Evolutionary conservation across 2,329 filamentous ascomycete species (phyloP).

Genomic region (Phialocephala subalpina): DNA sequence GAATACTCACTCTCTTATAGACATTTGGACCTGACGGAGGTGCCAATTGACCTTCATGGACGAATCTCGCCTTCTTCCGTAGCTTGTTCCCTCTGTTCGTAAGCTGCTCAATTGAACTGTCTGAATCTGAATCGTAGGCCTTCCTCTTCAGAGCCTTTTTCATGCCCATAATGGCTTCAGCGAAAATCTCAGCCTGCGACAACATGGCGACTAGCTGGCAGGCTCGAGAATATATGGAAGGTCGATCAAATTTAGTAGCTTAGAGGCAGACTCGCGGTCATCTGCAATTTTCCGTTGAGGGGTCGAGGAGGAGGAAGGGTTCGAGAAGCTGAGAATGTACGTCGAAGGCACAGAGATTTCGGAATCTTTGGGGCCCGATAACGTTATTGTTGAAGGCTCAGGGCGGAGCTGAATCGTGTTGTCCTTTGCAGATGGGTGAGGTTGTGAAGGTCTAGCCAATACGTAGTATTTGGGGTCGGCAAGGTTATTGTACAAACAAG

Average conservation of each 20-base stretch:
- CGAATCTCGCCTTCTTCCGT: constrained; percentile 76
- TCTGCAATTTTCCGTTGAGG: constrained; percentile 27
- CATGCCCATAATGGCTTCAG: constrained; percentile 73
- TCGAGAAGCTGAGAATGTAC: not conserved
- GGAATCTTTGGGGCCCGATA: not conserved
- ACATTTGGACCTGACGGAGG: constrained; percentile 70
- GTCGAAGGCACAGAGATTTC: not conserved
- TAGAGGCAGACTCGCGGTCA: constrained; percentile 17
- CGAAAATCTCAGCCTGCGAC: constrained; percentile 67
- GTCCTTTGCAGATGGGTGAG: not conserved
- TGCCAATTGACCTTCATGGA: constrained; percentile 74
- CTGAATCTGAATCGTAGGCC: constrained; percentile 78
- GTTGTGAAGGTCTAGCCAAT: not conserved
- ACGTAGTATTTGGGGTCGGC: not conserved
- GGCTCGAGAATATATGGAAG: not conserved
- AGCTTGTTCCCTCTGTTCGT: constrained; percentile 83
- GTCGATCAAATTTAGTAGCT: constrained; percentile 13
- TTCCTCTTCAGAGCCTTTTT: constrained; percentile 72
- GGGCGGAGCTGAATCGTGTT: not conserved
- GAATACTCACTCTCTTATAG: constrained; percentile 71
- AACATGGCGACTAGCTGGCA: constrained; percentile 50
- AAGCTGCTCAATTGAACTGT: constrained; percentile 72
- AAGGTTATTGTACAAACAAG: not conserved
- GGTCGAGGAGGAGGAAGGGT: constrained; percentile 15
- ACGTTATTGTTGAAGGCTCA: not conserved